A percentile compares a stretch with the other conserved stretches of the same genome.
phyloP scores from a whole-genome alignment of 2,329 filamentous ascomycete species.

The Epichloe baconii region DNA sequence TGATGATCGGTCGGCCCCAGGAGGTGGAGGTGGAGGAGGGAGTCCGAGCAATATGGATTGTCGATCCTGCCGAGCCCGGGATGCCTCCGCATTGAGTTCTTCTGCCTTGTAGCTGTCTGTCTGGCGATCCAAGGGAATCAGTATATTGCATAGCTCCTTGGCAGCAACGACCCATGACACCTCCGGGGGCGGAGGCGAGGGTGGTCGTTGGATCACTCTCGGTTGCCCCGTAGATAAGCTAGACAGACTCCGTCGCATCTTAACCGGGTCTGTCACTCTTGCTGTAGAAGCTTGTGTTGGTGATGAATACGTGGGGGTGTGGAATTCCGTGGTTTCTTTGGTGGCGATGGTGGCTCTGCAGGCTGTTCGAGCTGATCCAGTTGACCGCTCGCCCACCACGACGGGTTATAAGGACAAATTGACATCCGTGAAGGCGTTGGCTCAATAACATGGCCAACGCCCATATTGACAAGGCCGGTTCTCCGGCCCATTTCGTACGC shows the following conservation, averaged over 20 bases:
- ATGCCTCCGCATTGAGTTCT: slow-evolving; percentile 61
- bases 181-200: slow-evolving; percentile 62
- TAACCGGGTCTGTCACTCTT: slow-evolving; percentile 58
- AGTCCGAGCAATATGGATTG: slow-evolving; percentile 35
- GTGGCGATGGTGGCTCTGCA: slow-evolving; percentile 33
- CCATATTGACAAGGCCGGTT: slow-evolving; percentile 27
- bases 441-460: slow-evolving; percentile 10
- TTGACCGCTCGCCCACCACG: slow-evolving; percentile 56
- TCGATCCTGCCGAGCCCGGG: slow-evolving; percentile 49
- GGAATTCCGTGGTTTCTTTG: slow-evolving; percentile 40
- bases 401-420: slow-evolving; percentile 43
- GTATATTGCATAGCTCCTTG: slow-evolving; percentile 66
- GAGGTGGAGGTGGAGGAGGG: slow-evolving; percentile 10
- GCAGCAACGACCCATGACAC: slow-evolving; percentile 79
- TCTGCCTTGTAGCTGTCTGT: slow-evolving; percentile 65
- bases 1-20: slow-evolving; percentile 30
- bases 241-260: slow-evolving; percentile 50
- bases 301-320: slow-evolving; percentile 69
- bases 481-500: slow-evolving; percentile 46
- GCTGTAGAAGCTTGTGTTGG: slow-evolving; percentile 80
- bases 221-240: slow-evolving; percentile 25
- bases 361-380: slow-evolving; percentile 58
- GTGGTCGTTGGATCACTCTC: slow-evolving; percentile 21
- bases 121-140: slow-evolving; percentile 65
- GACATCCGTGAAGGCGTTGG: slow-evolving; percentile 11